Evolutionary conservation across 106 monocot genomes (phyloP), one percentile per base, ranked within the genome.

Genomic region (Phalaenopsis equestris): DNA sequence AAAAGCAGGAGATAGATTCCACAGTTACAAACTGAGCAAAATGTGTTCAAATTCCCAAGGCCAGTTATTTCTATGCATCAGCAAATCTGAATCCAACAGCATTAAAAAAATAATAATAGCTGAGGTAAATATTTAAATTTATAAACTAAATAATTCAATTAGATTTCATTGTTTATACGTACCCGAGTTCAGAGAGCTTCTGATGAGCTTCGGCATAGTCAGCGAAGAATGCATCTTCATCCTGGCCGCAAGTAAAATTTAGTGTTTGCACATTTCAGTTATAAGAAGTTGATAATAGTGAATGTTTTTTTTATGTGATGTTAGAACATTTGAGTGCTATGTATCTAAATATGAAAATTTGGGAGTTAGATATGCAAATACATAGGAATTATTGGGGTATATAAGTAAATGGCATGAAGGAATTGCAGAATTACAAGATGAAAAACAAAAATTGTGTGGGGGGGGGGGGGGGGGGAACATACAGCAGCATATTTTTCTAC

Each of bases 131-230:
- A n/a, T 4, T 2, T 1, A 61, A 61, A 61, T 21, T 6, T 57
- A 57, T 57, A 57, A 16, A 57, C 19, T n/a, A 57, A 12, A 68
- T 68, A 18, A 68, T n/a, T 19, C 19, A 37, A 23, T 4, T 36
- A 8, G 68, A 68, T 8, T 9, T 68, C 23, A 68, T 5, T 57
- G 42, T 17, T 43, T 1, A 43, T 2, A 65, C 89, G 70, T 73
- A 97, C 92, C 97, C 94, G 56, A 98, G 75, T 79, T 98, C 97
- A 49, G 97, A 94, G 42, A 94, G 94, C 90, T 94, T 92, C 83
- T 87, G 38, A 80, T 98, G 97, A 45, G 97, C 86, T 78, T 90
- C 90, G 41, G 86, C 78, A 65, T 98, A 98, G 73, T 94, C 98
- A 4, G 84, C 89, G 83, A 94, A 98, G 92, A 98, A 98, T 47